These are phyloP conservation scores for Pisolithus marmoratus DNA, from an alignment of 768 basidiomycete genomes.

Conservation along the genomic window DNA sequence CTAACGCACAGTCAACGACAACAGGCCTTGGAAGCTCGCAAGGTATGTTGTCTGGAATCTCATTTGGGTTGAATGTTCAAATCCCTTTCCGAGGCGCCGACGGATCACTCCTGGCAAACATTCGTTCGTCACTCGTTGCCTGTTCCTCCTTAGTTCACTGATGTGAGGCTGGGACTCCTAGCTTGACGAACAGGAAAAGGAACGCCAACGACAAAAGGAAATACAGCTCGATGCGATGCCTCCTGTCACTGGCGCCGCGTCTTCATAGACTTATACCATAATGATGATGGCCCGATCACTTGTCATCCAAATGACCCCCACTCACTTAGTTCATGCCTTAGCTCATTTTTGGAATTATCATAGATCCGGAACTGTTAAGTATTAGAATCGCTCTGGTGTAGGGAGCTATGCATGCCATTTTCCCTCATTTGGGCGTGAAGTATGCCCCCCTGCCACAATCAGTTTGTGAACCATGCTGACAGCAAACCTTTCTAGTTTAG, in stretches of 20 bases:
- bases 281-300: no score
- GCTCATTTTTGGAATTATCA: no score
- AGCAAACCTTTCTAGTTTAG: background rate
- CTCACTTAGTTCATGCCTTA: no score
- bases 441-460: background rate
- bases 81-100: slow-evolving; percentile 5
- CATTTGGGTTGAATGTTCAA: background rate
- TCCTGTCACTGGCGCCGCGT: background rate
- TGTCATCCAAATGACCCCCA: no score
- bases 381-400: background rate
- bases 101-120: slow-evolving; percentile 24
- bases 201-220: slow-evolving; percentile 13
- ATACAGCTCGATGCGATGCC: slow-evolving; percentile 1
- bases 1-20: slow-evolving; percentile 49
- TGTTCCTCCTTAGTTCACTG: background rate
- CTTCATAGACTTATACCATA: background rate
- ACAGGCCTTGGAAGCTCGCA: slow-evolving; percentile 29
- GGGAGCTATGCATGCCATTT: background rate
- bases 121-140: slow-evolving; percentile 16
- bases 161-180: background rate
- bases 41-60: slow-evolving; percentile 8
- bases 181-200: slow-evolving; percentile 25
- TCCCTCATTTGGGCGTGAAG: background rate
- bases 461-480: background rate
- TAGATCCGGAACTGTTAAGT: background rate